These are phyloP conservation scores for Ophiostoma perfectum DNA, from an alignment of 2,329 filamentous ascomycete genomes.

Conservation along the genomic window DNA sequence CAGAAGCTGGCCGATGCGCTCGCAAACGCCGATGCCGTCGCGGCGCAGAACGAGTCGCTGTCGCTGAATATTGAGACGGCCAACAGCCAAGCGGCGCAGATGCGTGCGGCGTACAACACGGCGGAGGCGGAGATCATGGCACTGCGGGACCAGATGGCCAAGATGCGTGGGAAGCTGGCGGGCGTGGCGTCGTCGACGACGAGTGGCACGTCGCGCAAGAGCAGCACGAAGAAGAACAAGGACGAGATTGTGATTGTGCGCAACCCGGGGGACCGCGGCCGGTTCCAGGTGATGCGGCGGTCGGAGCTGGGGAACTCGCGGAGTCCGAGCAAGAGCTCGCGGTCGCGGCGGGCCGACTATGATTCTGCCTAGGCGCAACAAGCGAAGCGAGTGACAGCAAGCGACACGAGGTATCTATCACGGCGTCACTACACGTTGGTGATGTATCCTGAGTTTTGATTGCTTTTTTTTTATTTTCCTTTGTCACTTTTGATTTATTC, in stretches of 20 bases:
- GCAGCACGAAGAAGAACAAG: slow-evolving; percentile 23
- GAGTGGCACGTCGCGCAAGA: background rate
- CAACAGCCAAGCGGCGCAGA: slow-evolving; percentile 8
- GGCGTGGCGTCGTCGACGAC: slow-evolving; percentile 1
- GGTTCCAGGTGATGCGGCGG: slow-evolving; percentile 27
- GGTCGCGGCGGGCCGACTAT: slow-evolving; percentile 14
- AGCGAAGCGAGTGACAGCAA: background rate
- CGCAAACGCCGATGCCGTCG: background rate
- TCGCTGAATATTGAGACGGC: background rate
- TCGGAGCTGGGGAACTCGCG: slow-evolving; percentile 23
- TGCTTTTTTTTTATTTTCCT: background rate
- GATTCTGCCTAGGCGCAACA: slow-evolving; percentile 15
- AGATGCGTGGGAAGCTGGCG: slow-evolving; percentile 21
- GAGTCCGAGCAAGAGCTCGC: slow-evolving; percentile 11
- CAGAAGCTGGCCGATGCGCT: background rate
- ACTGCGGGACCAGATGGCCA: slow-evolving; percentile 24
- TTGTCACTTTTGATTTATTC: background rate
- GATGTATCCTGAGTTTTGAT: background rate
- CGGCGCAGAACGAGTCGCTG: background rate
- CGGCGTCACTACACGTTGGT: too few relatives aligned
- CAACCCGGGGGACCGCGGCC: slow-evolving; percentile 23
- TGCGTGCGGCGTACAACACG: slow-evolving; percentile 15
- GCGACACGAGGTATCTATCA: too few relatives aligned
- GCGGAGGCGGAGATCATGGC: slow-evolving; percentile 20
- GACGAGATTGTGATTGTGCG: slow-evolving; percentile 27